Evolutionary conservation across 2,329 filamentous ascomycete species (phyloP).

Genomic region (Rosellinia necatrix): DNA sequence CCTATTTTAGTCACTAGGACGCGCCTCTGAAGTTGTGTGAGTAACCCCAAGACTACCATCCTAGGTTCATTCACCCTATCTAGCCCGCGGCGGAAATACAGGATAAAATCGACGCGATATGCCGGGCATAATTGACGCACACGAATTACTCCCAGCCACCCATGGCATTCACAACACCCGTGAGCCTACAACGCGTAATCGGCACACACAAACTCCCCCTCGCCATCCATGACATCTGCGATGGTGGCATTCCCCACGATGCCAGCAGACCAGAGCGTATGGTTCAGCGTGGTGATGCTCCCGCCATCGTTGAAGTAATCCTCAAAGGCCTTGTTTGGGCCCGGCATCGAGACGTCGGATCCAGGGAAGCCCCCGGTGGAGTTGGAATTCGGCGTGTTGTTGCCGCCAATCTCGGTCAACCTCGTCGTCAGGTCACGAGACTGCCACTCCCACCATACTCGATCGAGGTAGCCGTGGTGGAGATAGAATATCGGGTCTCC

Average conservation of each 20-base stretch:
- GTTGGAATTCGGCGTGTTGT: slow-evolving; percentile 25
- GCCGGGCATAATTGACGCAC: too few species aligned
- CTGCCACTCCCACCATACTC: slow-evolving; percentile 37
- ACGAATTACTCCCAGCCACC: too few species aligned
- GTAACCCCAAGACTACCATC: too few species aligned
- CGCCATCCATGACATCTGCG: slow-evolving; percentile 35
- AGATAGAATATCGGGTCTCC: slow-evolving; percentile 38
- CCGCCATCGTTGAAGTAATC: slow-evolving; percentile 37
- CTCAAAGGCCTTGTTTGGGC: slow-evolving; percentile 26
- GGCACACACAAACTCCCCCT: slow-evolving; percentile 30
- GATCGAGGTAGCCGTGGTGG: slow-evolving; percentile 36
- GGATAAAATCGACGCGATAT: too few species aligned
- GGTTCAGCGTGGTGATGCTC: slow-evolving; percentile 35
- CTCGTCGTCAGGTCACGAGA: slow-evolving; percentile 27
- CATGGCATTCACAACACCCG: too few species aligned
- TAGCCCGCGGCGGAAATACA: too few species aligned
- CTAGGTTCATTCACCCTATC: too few species aligned
- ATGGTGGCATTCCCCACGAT: slow-evolving; percentile 37
- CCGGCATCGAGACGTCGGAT: slow-evolving; percentile 15
- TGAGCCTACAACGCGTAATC: slow-evolving; percentile 30
- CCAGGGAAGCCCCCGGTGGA: neutral
- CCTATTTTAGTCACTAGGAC: too few species aligned
- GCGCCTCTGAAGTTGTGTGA: too few species aligned
- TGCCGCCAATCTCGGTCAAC: slow-evolving; percentile 31
- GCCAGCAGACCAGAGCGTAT: slow-evolving; percentile 35